Evolutionary conservation across 208 protist genomes (phyloP), one percentile per base, ranked within the genome.

Genomic region (Leishmania turanica): DNA sequence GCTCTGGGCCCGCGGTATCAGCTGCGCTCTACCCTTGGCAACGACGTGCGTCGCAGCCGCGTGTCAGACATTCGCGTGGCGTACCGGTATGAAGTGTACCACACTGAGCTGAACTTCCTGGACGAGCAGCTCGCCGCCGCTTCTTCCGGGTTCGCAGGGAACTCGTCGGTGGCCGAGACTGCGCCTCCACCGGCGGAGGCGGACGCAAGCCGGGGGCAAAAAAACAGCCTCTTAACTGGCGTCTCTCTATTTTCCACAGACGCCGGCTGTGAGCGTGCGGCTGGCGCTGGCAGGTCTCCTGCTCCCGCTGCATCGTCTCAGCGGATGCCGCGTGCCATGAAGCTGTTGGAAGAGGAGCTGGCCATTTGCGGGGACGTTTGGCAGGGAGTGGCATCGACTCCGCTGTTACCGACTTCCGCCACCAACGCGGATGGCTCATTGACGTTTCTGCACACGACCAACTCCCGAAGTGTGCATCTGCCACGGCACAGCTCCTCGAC

Each of bases 61-160:
- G 96, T 99, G 8, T 99, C 99, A 8, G 96, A 99, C 83, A 97
- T 99, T 68, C 96, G 99, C 64, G 89, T 99, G 34, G 90, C 90
- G 40, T 99, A 98, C 83, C 97, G 99, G 53, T 95, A 96, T 80
- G 97, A 99, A 87, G 95, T 92, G 13, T 97, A 99, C 66, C 92
- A 97, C 80, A 90, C 86, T 42, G 98, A 99, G 86, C 80, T 98
- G 11, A 87, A 97, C 80, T 97, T 95, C 77, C 79, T 99, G 42
- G 91, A 95, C 56, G 90, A 89, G 69, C 93, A 96, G 82, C 90
- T 97, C 21, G 47, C 79, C 53, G 72, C 45, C 72, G 72, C 49
- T 27, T 53, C 72, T 62, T 19, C n/a, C 17, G 34, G 51, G 21
- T 19, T 77, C 4, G 13, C 53, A 3, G n/a, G 72, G 31, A 47